Evolutionary conservation across 805 yeast genomes (phyloP).

Genomic region (Starmerella davenportii): DNA sequence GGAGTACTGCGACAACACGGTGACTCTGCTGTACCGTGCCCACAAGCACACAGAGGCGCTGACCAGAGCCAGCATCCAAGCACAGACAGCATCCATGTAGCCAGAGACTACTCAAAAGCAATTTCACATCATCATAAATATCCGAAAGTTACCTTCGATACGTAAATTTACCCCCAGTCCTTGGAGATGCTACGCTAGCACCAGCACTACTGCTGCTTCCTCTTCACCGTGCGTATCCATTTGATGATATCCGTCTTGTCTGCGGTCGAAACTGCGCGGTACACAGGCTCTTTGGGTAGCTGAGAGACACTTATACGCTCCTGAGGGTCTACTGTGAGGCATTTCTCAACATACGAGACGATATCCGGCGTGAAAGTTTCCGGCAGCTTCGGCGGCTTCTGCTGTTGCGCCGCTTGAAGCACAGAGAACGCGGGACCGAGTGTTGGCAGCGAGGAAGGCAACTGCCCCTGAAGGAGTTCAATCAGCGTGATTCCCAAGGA

Average conservation of each 20-base stretch:
- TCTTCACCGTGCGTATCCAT: not conserved
- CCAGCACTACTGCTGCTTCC: too few species aligned
- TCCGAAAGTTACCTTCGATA: too few species aligned
- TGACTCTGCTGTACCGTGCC: too few species aligned
- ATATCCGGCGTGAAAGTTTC: not conserved
- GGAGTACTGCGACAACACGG: too few species aligned
- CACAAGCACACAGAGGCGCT: too few species aligned
- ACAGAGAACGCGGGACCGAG: not conserved
- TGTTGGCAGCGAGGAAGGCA: constrained; percentile 46
- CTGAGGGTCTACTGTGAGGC: not conserved
- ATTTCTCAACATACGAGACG: not conserved
- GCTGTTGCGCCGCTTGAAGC: not conserved
- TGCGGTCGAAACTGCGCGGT: not conserved
- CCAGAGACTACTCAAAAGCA: too few species aligned
- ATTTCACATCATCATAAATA: too few species aligned
- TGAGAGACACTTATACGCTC: not conserved
- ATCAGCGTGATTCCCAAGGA: constrained; percentile 79
- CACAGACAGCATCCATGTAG: too few species aligned
- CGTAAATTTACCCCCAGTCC: too few species aligned
- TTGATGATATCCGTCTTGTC: not conserved
- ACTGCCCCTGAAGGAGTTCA: constrained; percentile 78
- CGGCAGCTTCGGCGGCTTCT: not conserved
- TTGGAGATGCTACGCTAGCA: too few species aligned
- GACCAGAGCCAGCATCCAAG: too few species aligned
- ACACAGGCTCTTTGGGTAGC: not conserved